Conservation (phyloP, 2,329 filamentous ascomycete species). For the Hymenotorrendiella dingleyae region DNA sequence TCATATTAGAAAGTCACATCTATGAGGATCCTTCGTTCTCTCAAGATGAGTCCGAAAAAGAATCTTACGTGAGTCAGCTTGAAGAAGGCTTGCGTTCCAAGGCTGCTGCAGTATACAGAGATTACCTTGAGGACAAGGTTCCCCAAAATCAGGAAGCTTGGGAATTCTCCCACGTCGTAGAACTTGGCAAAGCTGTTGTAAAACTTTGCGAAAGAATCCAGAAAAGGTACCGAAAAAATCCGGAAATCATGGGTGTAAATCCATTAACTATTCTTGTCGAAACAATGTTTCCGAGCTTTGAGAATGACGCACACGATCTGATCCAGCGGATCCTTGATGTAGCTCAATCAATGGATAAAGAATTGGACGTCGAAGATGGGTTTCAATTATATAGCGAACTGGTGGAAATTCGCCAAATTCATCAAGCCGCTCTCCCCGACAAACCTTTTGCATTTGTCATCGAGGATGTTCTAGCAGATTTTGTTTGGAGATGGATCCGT, state of each 20-base stretch:
- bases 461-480: slow-evolving; percentile 78
- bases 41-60: slow-evolving; percentile 61
- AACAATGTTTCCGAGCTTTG: slow-evolving; percentile 83
- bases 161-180: slow-evolving; percentile 87
- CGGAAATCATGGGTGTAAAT: slow-evolving; percentile 73
- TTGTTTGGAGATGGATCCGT: slow-evolving; percentile 93
- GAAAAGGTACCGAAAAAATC: slow-evolving; percentile 85
- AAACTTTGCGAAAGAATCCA: slow-evolving; percentile 83
- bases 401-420: slow-evolving; percentile 76
- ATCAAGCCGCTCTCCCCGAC: slow-evolving; percentile 66
- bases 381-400: slow-evolving; percentile 91
- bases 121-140: slow-evolving; percentile 72
- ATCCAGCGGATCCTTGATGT: slow-evolving; percentile 74
- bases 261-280: slow-evolving; percentile 67
- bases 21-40: slow-evolving; percentile 72
- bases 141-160: slow-evolving; percentile 75
- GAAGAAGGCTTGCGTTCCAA: slow-evolving; percentile 66
- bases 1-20: slow-evolving; percentile 73
- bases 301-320: slow-evolving; percentile 81
- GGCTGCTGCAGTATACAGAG: slow-evolving; percentile 73
- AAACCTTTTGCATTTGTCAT: slow-evolving; percentile 80
- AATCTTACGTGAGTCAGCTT: slow-evolving; percentile 67
- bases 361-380: slow-evolving; percentile 84
- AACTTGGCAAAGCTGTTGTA: slow-evolving; percentile 79
- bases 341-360: slow-evolving; percentile 61